Evolutionary conservation across 495 filamentous ascomycete genomes (phyloP), one percentile per base, ranked within the genome.

Genomic region (Penicillium parvum): DNA sequence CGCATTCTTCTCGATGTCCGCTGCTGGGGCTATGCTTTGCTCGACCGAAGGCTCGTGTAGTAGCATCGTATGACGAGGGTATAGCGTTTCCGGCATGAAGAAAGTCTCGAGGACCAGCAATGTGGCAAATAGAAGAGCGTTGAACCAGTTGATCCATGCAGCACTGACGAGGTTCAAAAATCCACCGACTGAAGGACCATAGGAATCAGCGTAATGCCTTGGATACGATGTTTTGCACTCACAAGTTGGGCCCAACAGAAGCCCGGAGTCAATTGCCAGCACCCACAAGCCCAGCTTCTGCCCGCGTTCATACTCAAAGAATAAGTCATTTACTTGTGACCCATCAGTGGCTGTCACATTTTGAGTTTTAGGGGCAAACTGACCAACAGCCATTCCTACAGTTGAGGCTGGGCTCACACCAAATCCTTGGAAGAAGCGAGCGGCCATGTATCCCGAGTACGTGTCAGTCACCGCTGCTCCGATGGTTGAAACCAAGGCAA

Each of bases 221-320:
- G 7, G 7, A 3, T 8, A 5, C 7, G 17, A 2, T 16, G 21
- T 7, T 10, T 14, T 2, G 17, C 5, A 23, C 58, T 33, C 48
- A 64, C 60, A 66, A 16, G 57, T 60, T 12, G 80, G 79, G 5
- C 80, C 80, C 5, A 79, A 59, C 5, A 81, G 57, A 7, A 79
- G 50, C 15, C 78, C 78, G 18, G 76, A 63, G 42, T 82, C 73
- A 28, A 82, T 64, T 12, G 77, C 74, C 22, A 82, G 57, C 4
- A 80, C 78, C 79, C 80, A 84, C 22, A 83, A 42, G 1, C 79
- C 78, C n/a, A 83, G 57, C 51, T 81, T 82, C 44, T 76, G 68
- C 1, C 78, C 79, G 7, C 77, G 69, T 52, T 83, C 70, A 35
- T 81, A 69, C 50, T 81, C 76, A 41, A 79, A 83, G 47, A 81